phyloP scores from a whole-genome alignment of 1,284 basidiomycete species.

The Dichomitus squalens region DNA sequence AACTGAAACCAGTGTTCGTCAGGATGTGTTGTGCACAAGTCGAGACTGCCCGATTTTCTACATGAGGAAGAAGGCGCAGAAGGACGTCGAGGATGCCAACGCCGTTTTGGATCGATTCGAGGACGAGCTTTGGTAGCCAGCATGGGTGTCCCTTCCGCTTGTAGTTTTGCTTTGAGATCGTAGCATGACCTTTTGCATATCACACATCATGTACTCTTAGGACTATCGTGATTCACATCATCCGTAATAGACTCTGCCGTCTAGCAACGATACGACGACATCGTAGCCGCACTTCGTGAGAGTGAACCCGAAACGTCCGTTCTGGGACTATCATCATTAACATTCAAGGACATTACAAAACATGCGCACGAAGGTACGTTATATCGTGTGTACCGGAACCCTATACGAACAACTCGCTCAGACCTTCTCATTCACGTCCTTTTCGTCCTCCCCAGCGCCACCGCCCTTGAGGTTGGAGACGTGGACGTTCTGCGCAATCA shows the following conservation, averaged over 20 bases:
- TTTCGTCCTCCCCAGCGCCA: neutral
- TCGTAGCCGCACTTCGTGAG: too few relatives aligned
- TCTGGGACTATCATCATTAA: too few relatives aligned
- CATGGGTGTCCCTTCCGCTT: neutral
- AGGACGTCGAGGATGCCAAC: constrained; percentile 88
- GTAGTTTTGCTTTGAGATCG: neutral
- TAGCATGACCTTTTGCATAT: neutral
- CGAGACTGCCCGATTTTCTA: constrained; percentile 99
- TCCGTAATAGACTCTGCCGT: too few relatives aligned
- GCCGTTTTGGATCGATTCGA: constrained; percentile 83
- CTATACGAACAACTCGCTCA: neutral
- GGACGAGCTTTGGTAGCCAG: constrained; percentile 54
- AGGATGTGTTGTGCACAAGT: constrained; percentile 96
- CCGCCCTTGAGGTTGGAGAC: constrained; percentile 20
- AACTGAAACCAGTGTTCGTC: neutral
- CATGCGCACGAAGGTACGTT: neutral
- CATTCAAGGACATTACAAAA: neutral
- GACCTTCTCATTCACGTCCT: neutral
- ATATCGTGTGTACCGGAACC: neutral
- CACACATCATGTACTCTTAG: constrained; percentile 7
- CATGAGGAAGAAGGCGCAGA: constrained; percentile 95
- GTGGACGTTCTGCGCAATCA: constrained; percentile 35
- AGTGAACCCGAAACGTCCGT: neutral
- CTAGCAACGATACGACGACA: neutral
- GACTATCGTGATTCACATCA: neutral